Evolutionary conservation across 2,329 filamentous ascomycete genomes (phyloP).

Genomic region (Colletotrichum aenigma): DNA sequence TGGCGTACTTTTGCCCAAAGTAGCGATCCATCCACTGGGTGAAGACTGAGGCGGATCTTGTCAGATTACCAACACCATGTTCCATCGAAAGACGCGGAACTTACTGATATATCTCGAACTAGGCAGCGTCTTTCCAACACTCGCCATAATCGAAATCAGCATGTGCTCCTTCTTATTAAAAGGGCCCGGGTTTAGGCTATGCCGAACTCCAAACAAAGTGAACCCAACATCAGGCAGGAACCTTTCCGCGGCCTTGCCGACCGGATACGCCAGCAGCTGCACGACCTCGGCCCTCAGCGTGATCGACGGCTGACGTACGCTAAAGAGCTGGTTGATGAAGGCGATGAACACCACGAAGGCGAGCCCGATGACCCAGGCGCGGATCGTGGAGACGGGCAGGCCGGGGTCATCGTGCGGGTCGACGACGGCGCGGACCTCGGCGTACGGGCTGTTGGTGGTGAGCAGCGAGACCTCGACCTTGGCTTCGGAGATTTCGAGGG

Average conservation of each 20-base stretch:
- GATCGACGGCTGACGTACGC: slow-evolving; percentile 44
- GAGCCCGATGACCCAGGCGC: slow-evolving; percentile 42
- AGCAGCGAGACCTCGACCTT: slow-evolving; percentile 35
- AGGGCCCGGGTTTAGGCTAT: slow-evolving; percentile 50
- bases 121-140: slow-evolving; percentile 48
- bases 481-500: slow-evolving; percentile 31
- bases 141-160: slow-evolving; percentile 61
- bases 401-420: slow-evolving; percentile 44
- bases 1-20: slow-evolving; percentile 49
- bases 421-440: slow-evolving; percentile 50
- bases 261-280: slow-evolving; percentile 42
- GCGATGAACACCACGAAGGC: slow-evolving; percentile 35
- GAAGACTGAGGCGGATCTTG: slow-evolving; percentile 42
- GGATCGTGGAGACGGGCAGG: slow-evolving; percentile 44
- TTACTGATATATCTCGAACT: slow-evolving; percentile 46
- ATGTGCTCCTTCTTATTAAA: slow-evolving; percentile 62
- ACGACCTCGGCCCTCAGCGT: slow-evolving; percentile 42
- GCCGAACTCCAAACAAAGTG: slow-evolving; percentile 36
- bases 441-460: slow-evolving; percentile 39
- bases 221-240: slow-evolving; percentile 37
- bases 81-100: neutral
- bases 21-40: slow-evolving; percentile 45
- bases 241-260: slow-evolving; percentile 37
- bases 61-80: slow-evolving; percentile 18
- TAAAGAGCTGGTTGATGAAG: slow-evolving; percentile 43